Evolutionary conservation across 2,329 filamentous ascomycete genomes (phyloP), one percentile per base, ranked within the genome.

Genomic region (Epichloe coenophiala): DNA sequence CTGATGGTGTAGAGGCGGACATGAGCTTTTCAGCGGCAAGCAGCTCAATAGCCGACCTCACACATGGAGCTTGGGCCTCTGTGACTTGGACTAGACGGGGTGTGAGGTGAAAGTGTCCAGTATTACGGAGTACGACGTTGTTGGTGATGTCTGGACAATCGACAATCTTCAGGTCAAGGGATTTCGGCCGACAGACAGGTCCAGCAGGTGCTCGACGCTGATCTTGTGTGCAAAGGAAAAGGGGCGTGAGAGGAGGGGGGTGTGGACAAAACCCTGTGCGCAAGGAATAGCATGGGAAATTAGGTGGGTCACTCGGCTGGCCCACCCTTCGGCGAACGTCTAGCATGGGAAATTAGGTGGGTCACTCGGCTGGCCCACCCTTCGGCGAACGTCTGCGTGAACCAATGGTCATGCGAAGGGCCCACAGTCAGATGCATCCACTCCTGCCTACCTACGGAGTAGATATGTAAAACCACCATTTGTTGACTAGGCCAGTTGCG

Each of bases 171-270:
- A 36, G 39, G 19, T 42, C 17, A 37, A 48, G 12, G 23, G 40
- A 48, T 48, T 51, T 51, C 50, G 50, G 50, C 50, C 50, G n/a
- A n/a, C n/a, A n/a, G 50, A 51, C 49, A 47, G 35, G 36, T 31
- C 17, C 38, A 35, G 35, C 36, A 15, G 21, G 27, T 8, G 8
- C 27, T 27, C 27, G 7, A 15, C 35, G 36, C 45, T 47, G 39
- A 39, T 17, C 35, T 39, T 41, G 6, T 17, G 15, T 47, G 8
- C 19, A 8, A 13, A 8, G 36, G 21, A 21, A 4, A 2, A 6
- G 13, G 15, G 17, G 17, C 0, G 27, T 31, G 43, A 27, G 4
- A n/a, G n/a, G n/a, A n/a, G n/a, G 9, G 43, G 8, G 17, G 31
- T 4, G 33, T 43, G 41, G 2, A 13, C 6, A 42, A 44, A 23